Conservation (phyloP, 169 alveolate genomes). For the Pseudocohnilembus persalinus region DNA sequence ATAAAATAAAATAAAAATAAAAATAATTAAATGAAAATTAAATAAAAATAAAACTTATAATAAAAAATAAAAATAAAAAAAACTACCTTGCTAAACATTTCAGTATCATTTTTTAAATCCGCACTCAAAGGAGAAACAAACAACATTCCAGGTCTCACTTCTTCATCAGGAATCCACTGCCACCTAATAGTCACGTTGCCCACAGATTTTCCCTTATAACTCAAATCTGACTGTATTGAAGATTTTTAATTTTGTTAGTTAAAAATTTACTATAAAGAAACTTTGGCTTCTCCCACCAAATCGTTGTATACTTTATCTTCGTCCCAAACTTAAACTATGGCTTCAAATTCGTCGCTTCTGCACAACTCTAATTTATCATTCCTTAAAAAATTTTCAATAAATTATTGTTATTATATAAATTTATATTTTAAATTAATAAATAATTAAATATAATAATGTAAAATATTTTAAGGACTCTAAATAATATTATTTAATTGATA, state of each 20-base stretch:
- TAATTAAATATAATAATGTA: too few relatives aligned
- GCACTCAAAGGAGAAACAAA: background rate
- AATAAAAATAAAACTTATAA: too few relatives aligned
- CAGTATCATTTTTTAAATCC: background rate
- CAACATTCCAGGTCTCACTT: background rate
- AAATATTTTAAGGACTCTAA: too few relatives aligned
- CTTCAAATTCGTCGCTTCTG: background rate
- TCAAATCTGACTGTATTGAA: background rate
- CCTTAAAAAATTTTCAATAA: background rate
- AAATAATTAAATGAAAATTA: too few relatives aligned
- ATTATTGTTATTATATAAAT: too few relatives aligned
- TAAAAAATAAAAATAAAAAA: too few relatives aligned
- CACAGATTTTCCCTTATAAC: background rate
- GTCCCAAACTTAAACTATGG: background rate
- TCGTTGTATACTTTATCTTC: background rate
- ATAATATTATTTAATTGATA: background rate
- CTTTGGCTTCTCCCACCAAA: background rate
- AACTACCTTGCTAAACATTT: background rate
- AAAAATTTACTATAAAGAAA: background rate
- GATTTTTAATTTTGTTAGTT: too few relatives aligned
- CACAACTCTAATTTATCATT: background rate
- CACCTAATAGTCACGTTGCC: background rate
- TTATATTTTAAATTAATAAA: too few relatives aligned
- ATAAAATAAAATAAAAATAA: too few relatives aligned
- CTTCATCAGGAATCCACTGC: background rate